A percentile compares a stretch with the other conserved stretches of the same genome.
phyloP scores from a whole-genome alignment of 2,329 filamentous ascomycete genomes.

The Dactylellina haptotyla region DNA sequence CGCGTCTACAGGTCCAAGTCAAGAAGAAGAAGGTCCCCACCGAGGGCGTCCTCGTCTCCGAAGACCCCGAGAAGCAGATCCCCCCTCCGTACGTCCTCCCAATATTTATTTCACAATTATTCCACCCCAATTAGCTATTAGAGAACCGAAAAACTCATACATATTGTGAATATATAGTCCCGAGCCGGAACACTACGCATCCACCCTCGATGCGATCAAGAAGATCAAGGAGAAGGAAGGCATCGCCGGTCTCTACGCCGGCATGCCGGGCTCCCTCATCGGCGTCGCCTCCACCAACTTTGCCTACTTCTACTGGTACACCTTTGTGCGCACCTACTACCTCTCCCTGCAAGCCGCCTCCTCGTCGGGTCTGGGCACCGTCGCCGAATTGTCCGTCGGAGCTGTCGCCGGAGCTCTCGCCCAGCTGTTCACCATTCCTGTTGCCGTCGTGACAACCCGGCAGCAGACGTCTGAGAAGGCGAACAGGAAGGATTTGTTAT shows the following conservation, averaged over 20 bases:
- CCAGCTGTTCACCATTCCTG: conserved; percentile 94
- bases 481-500: conserved; percentile 85
- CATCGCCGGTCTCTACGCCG: conserved; percentile 82
- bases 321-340: conserved; percentile 83
- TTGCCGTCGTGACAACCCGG: conserved; percentile 92
- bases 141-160: not conserved
- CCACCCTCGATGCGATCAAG: conserved; percentile 85
- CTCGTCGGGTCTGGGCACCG: conserved; percentile 71
- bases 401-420: conserved; percentile 89
- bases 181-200: conserved; percentile 77
- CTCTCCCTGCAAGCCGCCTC: conserved; percentile 66
- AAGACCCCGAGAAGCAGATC: conserved; percentile 46
- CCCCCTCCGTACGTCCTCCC: conserved; percentile 39
- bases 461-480: conserved; percentile 90
- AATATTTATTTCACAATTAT: conserved; percentile 50
- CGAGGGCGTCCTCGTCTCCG: conserved; percentile 40
- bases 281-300: conserved; percentile 98
- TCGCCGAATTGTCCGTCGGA: conserved; percentile 83
- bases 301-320: conserved; percentile 88
- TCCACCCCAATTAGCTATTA: not conserved
- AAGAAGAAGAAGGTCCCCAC: conserved; percentile 68
- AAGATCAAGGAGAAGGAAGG: conserved; percentile 87
- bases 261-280: conserved; percentile 84
- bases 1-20: conserved; percentile 92
- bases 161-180: conserved; percentile 18